Conservation (phyloP, 2,329 filamentous ascomycete species). For the Emmonsia crescens region DNA sequence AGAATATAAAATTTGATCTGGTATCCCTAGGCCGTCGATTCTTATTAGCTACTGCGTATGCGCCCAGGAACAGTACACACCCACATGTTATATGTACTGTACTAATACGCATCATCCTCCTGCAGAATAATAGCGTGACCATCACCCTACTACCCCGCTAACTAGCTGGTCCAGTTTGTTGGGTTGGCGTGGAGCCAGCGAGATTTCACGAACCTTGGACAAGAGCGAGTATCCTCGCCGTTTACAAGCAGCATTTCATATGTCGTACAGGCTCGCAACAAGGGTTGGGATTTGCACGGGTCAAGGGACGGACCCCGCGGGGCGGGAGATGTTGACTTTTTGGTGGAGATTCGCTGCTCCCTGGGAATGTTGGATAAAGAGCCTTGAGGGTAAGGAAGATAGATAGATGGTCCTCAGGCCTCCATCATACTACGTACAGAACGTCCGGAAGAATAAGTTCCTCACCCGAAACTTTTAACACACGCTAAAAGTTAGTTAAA, state of each 20-base stretch:
- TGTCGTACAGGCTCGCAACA: not conserved
- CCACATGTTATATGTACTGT: not conserved
- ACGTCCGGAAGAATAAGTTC: not conserved
- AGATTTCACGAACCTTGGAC: not conserved
- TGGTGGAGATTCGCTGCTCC: not conserved
- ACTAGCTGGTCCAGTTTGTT: not conserved
- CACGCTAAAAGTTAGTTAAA: too few relatives aligned
- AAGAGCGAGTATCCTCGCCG: not conserved
- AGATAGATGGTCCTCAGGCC: too few relatives aligned
- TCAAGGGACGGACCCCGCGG: not conserved
- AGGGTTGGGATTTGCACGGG: not conserved
- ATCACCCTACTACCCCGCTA: not conserved
- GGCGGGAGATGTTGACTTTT: not conserved
- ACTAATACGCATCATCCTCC: not conserved
- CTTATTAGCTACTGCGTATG: not conserved
- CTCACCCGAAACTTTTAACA: not conserved
- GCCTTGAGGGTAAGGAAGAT: too few relatives aligned
- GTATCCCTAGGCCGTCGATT: too few relatives aligned
- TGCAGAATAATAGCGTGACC: not conserved
- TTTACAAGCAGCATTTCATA: not conserved
- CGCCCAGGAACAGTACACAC: not conserved
- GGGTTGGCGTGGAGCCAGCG: not conserved
- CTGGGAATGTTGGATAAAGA: too few relatives aligned
- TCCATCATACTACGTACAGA: not conserved
- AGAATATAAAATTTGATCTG: too few relatives aligned